Base-by-base conservation (phyloP, 495 filamentous ascomycete species). In the Aspergillus mulundensis region DNA sequence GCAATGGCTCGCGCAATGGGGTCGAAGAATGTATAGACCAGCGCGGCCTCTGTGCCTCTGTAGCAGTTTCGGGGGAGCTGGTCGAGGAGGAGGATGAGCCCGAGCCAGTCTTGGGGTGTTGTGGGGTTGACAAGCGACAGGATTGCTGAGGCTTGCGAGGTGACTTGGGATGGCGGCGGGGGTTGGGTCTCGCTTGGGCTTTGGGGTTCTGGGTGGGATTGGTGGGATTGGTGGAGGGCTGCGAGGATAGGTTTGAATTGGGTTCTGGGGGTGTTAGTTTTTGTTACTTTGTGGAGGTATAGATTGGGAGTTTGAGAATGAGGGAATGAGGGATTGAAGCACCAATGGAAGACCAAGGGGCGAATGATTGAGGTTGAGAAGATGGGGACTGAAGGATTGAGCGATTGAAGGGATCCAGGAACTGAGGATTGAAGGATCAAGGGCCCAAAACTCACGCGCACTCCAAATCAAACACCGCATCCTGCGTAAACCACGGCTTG, bases 61-160 rank as follows among this genome's bases (percentile, higher is more conserved):
- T 66, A 69, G 60, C 69, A 72, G 46, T 72, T 72, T 5, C 69
- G 64, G 10, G 69, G 53, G 6, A 70, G 43, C 20, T 72, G 69
- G 24, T 72, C 69, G 18, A 72, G 54, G 0, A 72, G 57, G 15
- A 72, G 21, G 8, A 70, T 42, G 1, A 67, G 45, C 20, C 56
- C 60, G 5, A 72, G 58, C 67, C 67, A 72, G 12, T 58, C 53
- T 1, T 64, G 40, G 0, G 66, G 57, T 0, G 61, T 62, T 4
- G 42, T 50, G 8, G 58, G 55, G 19, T 61, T 62, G 2, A 69
- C 45, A 18, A 59, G 50, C n/a, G 59, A 28, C 2, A 70, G 48
- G 5, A 72, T 67, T 66, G 56, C 0, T 47, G 36, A n/a, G 8
- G 48, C 34, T 25, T 50, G 61, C 52, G 10, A 55, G 57, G 50